Evolutionary conservation across 2,329 filamentous ascomycete genomes (phyloP).

Genomic region (Juglanconis juglandina): DNA sequence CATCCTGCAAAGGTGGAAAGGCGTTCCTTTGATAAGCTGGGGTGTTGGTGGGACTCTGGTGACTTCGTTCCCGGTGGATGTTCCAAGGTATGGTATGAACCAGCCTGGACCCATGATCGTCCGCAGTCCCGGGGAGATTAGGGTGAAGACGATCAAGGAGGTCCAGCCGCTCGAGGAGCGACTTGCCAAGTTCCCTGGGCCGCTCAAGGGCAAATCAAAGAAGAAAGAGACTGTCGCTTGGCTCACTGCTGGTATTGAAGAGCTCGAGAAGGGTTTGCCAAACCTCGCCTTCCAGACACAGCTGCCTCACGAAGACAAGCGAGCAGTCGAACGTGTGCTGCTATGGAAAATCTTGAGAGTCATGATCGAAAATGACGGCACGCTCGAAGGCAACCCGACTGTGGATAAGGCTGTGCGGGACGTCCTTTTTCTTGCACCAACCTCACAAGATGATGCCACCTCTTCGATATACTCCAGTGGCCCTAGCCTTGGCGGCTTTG

Average conservation of each 20-base stretch:
- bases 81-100: slow-evolving; percentile 79
- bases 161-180: slow-evolving; percentile 68
- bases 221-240: slow-evolving; percentile 89
- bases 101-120: slow-evolving; percentile 73
- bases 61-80: slow-evolving; percentile 82
- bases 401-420: slow-evolving; percentile 73
- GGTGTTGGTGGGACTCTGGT: slow-evolving; percentile 80
- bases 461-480: slow-evolving; percentile 22
- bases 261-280: slow-evolving; percentile 59
- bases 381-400: slow-evolving; percentile 67
- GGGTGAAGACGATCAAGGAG: slow-evolving; percentile 71
- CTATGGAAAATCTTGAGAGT: slow-evolving; percentile 83
- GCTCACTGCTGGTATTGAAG: slow-evolving; percentile 73
- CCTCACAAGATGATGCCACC: slow-evolving; percentile 25
- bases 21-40: slow-evolving; percentile 81
- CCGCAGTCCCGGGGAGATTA: slow-evolving; percentile 77
- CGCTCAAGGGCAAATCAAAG: slow-evolving; percentile 83
- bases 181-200: slow-evolving; percentile 81
- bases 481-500: slow-evolving; percentile 19
- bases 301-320: slow-evolving; percentile 61
- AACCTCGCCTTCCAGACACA: slow-evolving; percentile 47
- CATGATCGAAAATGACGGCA: slow-evolving; percentile 82
- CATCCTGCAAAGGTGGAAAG: slow-evolving; percentile 84
- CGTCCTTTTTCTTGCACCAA: slow-evolving; percentile 62
- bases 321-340: slow-evolving; percentile 73